phyloP scores from a whole-genome alignment of 768 basidiomycete genomes.

The Chalciporus sphaerocephalus region DNA sequence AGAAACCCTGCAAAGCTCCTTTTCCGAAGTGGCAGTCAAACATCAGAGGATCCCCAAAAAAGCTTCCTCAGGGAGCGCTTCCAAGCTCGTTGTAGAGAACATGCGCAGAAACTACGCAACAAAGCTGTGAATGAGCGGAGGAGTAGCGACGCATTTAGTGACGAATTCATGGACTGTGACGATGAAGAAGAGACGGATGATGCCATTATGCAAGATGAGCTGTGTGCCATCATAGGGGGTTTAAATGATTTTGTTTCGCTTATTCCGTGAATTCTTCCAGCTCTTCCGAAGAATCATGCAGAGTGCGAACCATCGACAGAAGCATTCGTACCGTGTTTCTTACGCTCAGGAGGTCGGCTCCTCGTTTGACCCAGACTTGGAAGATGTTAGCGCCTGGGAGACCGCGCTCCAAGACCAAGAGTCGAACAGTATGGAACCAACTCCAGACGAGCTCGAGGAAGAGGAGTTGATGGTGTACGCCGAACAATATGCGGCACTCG shows the following conservation, averaged over 20 bases:
- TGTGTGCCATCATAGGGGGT: constrained; percentile 10
- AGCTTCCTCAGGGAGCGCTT: constrained; percentile 56
- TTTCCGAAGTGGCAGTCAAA: constrained; percentile 12
- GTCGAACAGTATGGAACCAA: constrained; percentile 18
- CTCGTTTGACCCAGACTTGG: constrained; percentile 70
- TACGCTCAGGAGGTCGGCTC: constrained; percentile 69
- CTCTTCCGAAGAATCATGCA: constrained; percentile 64
- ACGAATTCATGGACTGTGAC: constrained; percentile 45
- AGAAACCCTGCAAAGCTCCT: constrained; percentile 9
- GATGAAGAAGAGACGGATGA: constrained; percentile 60
- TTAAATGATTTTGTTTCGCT: constrained; percentile 4
- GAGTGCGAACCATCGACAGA: constrained; percentile 45
- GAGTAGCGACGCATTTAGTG: constrained; percentile 47
- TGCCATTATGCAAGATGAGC: constrained; percentile 60
- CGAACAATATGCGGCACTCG: constrained; percentile 43
- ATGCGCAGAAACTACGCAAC: constrained; percentile 53
- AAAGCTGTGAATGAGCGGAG: constrained; percentile 39
- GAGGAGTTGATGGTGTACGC: constrained; percentile 59
- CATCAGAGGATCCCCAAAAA: constrained; percentile 46
- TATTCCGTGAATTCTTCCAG: constrained; percentile 33
- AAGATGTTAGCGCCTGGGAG: constrained; percentile 63
- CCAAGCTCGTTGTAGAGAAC: constrained; percentile 57
- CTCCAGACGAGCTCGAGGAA: constrained; percentile 48
- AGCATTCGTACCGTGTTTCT: constrained; percentile 56
- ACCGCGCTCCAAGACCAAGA: constrained; percentile 35